Percentiles rank a stretch among this genome's conserved stretches.
These are phyloP conservation scores for Plantago major DNA, from an alignment of 257 asterid genomes.

Conservation along the genomic window DNA sequence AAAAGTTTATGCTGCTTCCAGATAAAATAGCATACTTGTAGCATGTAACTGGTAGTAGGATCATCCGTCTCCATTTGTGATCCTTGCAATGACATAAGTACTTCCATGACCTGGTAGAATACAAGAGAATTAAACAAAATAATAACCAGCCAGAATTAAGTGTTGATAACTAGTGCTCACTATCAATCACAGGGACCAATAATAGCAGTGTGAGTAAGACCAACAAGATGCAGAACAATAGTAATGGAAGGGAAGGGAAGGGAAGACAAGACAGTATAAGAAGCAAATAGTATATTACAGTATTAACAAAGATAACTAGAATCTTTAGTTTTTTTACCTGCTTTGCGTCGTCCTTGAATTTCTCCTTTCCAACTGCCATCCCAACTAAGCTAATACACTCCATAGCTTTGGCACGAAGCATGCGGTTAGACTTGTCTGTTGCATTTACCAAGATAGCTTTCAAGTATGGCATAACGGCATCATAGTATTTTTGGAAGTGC, in stretches of 20 bases:
- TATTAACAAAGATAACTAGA: constrained; percentile 7
- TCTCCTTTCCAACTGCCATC: constrained; percentile 95
- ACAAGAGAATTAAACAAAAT: constrained; percentile 5
- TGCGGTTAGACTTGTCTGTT: constrained; percentile 78
- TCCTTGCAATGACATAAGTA: constrained; percentile 91
- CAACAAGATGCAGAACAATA: neutral
- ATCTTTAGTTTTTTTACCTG: constrained; percentile 42
- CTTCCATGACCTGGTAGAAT: constrained; percentile 76
- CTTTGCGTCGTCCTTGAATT: constrained; percentile 83
- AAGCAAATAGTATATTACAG: neutral
- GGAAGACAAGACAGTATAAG: neutral
- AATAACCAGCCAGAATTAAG: neutral
- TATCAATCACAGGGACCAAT: neutral
- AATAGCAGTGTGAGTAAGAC: neutral
- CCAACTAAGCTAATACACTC: constrained; percentile 95
- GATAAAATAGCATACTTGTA: constrained; percentile 49
- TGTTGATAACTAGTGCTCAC: constrained; percentile 2
- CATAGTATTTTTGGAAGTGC: constrained; percentile 81
- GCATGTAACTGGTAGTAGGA: constrained; percentile 94
- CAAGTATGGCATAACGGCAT: constrained; percentile 89
- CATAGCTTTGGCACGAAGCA: constrained; percentile 99
- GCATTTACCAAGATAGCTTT: constrained; percentile 84
- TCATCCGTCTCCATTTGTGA: constrained; percentile 87
- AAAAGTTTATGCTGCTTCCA: constrained; percentile 14
- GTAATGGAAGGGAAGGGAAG: neutral